Evolutionary conservation across 768 basidiomycete species (phyloP).

Genomic region (Naganishia randhawae): DNA sequence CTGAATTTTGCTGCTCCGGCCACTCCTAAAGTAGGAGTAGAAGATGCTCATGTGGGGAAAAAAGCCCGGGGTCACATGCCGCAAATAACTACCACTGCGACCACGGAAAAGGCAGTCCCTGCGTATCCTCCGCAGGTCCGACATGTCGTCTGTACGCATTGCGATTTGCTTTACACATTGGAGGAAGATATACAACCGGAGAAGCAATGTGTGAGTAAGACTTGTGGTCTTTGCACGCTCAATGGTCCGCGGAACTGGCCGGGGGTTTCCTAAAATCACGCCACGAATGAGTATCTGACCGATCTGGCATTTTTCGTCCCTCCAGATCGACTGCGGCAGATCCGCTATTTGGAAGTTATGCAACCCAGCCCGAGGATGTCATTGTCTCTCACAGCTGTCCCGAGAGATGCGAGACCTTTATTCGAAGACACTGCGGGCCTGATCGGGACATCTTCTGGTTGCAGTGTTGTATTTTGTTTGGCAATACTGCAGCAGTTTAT

Average conservation of each 20-base stretch:
- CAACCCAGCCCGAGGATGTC: not conserved
- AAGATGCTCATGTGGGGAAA: not conserved
- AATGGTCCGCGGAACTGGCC: too few relatives aligned
- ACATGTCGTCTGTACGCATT: constrained; percentile 2
- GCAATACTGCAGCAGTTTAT: too few relatives aligned
- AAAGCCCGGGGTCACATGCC: not conserved
- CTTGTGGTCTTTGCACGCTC: too few relatives aligned
- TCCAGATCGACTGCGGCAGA: constrained; percentile 10
- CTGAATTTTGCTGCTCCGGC: not conserved
- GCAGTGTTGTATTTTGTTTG: not conserved
- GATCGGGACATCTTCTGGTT: not conserved
- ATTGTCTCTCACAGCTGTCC: not conserved
- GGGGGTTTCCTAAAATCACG: too few relatives aligned
- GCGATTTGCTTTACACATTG: constrained; percentile 6
- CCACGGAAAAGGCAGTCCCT: not conserved
- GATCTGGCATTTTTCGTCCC: not conserved
- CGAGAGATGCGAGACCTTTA: constrained; percentile 2
- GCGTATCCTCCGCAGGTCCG: not conserved
- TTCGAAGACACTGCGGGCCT: not conserved
- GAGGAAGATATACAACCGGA: not conserved
- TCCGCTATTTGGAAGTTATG: not conserved
- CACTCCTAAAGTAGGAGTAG: not conserved
- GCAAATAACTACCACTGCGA: not conserved
- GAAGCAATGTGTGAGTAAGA: not conserved
- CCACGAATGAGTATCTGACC: not conserved